phyloP scores from a whole-genome alignment of 768 basidiomycete species.

The Boletus vinaceobasis region DNA sequence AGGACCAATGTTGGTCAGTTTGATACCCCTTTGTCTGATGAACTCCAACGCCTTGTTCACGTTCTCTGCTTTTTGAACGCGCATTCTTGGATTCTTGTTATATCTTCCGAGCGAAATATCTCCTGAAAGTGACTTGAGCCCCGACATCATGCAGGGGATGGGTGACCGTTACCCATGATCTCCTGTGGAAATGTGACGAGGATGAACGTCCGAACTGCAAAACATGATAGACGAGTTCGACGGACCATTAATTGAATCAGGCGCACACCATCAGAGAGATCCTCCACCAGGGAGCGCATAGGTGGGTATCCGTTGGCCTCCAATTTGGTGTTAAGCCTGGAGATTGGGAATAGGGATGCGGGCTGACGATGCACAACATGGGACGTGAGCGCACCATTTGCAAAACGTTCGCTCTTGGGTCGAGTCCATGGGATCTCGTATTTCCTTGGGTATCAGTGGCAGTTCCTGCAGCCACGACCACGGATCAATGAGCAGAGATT shows the following conservation, averaged over 20 bases:
- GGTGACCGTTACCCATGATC: constrained; percentile 75
- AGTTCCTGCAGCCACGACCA: background rate
- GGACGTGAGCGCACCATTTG: constrained; percentile 64
- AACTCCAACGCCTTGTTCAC: constrained; percentile 96
- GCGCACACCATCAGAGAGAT: constrained; percentile 92
- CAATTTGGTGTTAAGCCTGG: constrained; percentile 93
- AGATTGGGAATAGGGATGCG: background rate
- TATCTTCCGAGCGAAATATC: constrained; percentile 93
- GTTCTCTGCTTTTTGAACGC: constrained; percentile 97
- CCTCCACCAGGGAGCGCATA: constrained; percentile 85
- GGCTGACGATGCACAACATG: background rate
- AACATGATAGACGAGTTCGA: background rate
- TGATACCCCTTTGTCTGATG: constrained; percentile 90
- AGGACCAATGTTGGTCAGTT: constrained; percentile 95
- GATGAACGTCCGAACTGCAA: background rate
- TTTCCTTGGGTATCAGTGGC: background rate
- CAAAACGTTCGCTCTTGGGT: constrained; percentile 81
- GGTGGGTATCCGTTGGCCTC: constrained; percentile 80
- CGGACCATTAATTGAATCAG: constrained; percentile 92
- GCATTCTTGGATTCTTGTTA: constrained; percentile 84
- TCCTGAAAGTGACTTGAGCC: constrained; percentile 42
- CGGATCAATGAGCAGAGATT: background rate
- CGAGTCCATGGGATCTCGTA: constrained; percentile 25
- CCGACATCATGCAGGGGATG: constrained; percentile 3
- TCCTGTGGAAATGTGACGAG: constrained; percentile 53